Evolutionary conservation across 2,329 filamentous ascomycete genomes (phyloP).

Genomic region (Davidsoniella virescens): DNA sequence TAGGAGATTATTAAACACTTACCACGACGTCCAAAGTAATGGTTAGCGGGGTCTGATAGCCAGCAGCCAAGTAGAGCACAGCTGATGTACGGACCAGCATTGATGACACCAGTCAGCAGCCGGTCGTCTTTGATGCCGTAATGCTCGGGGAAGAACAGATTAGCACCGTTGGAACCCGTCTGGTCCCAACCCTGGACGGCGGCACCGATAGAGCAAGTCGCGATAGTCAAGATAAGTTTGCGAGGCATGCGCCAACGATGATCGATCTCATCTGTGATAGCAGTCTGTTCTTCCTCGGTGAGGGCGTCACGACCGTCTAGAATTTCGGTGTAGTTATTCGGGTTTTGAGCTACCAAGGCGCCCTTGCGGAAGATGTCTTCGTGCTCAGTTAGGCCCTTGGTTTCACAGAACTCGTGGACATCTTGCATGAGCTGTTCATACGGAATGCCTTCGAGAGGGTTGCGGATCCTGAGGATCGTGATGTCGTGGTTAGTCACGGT

Average conservation of each 20-base stretch:
- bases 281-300: slow-evolving; percentile 21
- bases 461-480: slow-evolving; percentile 24
- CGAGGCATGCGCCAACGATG: slow-evolving; percentile 41
- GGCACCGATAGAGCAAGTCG: slow-evolving; percentile 37
- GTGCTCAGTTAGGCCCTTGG: slow-evolving; percentile 32
- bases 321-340: slow-evolving; percentile 14
- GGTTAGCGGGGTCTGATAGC: slow-evolving; percentile 43
- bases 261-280: slow-evolving; percentile 29
- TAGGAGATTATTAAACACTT: slow-evolving; percentile 17
- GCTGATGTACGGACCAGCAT: slow-evolving; percentile 29
- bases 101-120: slow-evolving; percentile 23
- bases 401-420: slow-evolving; percentile 33
- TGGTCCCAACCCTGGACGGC: slow-evolving; percentile 48
- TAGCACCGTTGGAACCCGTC: slow-evolving; percentile 45
- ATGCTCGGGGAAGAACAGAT: slow-evolving; percentile 37
- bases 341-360: slow-evolving; percentile 22
- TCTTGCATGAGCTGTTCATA: slow-evolving; percentile 35
- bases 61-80: slow-evolving; percentile 30
- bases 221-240: slow-evolving; percentile 29
- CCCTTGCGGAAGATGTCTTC: slow-evolving; percentile 25
- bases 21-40: slow-evolving; percentile 45
- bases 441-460: slow-evolving; percentile 33
- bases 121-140: slow-evolving; percentile 26
- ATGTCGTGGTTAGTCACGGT: background rate
- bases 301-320: slow-evolving; percentile 17